Evolutionary conservation across 495 filamentous ascomycete genomes (phyloP).

Genomic region (Lasiosphaeris hirsuta): DNA sequence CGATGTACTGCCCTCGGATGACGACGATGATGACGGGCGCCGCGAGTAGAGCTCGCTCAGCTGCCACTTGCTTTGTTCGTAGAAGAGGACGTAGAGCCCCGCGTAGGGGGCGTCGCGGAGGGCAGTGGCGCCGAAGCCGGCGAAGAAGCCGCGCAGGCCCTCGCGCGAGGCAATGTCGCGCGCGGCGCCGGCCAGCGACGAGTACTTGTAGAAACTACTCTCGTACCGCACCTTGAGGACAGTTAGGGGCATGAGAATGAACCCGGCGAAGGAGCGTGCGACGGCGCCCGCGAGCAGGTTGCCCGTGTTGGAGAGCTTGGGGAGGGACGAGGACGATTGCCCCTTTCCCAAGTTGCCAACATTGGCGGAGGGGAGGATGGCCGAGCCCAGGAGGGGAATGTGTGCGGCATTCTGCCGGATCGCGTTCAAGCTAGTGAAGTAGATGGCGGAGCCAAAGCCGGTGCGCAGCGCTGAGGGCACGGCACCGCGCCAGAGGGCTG

Average conservation of each 20-base stretch:
- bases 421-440: conserved; percentile 85
- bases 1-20: not conserved
- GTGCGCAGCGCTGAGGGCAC: conserved; percentile 88
- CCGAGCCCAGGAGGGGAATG: conserved; percentile 33
- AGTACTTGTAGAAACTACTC: conserved; percentile 77
- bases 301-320: conserved; percentile 76
- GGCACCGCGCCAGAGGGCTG: conserved; percentile 90
- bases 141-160: conserved; percentile 82
- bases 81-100: conserved; percentile 89
- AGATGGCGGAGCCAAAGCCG: conserved; percentile 86
- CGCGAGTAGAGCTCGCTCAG: conserved; percentile 44
- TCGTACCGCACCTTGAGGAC: conserved; percentile 97
- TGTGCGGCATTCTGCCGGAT: conserved; percentile 68
- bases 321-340: conserved; percentile 63
- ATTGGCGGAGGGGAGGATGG: not conserved
- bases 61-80: conserved; percentile 79
- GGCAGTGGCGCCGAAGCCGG: conserved; percentile 90
- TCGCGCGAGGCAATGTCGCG: conserved; percentile 71
- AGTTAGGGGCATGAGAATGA: conserved; percentile 93
- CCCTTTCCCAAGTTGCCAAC: no score
- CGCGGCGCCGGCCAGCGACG: conserved; percentile 67
- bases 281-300: conserved; percentile 83
- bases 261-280: conserved; percentile 78
- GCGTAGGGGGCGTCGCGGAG: conserved; percentile 93
- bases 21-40: conserved; percentile 9